Base-by-base conservation (phyloP, 2,329 filamentous ascomycete species). In the Acarospora socialis region DNA sequence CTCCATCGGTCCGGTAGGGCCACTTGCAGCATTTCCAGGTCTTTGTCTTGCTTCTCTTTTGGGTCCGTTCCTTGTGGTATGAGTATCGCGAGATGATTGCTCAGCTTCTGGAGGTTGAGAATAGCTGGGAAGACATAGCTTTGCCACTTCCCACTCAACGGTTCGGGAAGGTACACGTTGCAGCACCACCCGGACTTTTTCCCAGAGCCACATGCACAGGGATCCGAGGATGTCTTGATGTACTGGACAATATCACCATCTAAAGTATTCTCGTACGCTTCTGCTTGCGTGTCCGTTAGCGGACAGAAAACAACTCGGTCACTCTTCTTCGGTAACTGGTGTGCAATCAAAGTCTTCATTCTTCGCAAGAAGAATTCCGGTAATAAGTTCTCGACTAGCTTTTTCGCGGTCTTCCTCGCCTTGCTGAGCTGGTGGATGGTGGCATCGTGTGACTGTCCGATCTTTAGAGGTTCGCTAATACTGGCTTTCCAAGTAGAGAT, bases 301-400 rank as follows among this genome's bases (percentile, higher is more conserved):
- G 84, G 84, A 45, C 90, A 98, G 50, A 98, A 98, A 4, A 95
- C 83, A 1, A 95, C 86, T 33, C 78, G 74, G 51, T 98, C 90
- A 20, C 73, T 86, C 64, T 98, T 98, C 56, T 84, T 92, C 0
- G 90, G 90, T 5, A 98, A 64, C 49, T 98, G 87, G 47, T 93
- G 65, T 1, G 84, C 83, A 38, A 98, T 93, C 10, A 95, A 61
- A 0, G 77, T 76, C 60, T 98, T 98, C 72, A 93, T 90, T 2
- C 90, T 75, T 2, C 90, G 78, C 2, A 94, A 65, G 45, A 98
- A 95, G 53, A 92, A 92, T 9, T 74, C 72, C 0, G 90, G 90
- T 3, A 98, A 65, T 0, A 98, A 69, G 36, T 93, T 92, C 21
- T 86, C 65, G 1, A 87, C 82, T 3, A 98, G 69, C 43, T 84